phyloP scores from a whole-genome alignment of 192 early-diverging fungal species.

The Coemansia sp. region DNA sequence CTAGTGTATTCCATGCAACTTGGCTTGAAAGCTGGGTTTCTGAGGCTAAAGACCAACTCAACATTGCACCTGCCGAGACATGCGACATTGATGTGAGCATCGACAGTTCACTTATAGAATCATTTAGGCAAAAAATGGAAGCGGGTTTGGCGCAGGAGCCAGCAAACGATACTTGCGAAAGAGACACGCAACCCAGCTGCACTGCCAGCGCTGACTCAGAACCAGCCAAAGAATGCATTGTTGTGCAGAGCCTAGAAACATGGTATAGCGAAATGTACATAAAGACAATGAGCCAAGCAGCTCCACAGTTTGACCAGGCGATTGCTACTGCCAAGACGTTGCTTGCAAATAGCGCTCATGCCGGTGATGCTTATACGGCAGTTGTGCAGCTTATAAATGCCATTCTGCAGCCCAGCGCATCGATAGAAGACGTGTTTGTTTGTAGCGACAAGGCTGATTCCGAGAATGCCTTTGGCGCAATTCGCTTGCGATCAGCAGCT shows the following conservation, averaged over 20 bases:
- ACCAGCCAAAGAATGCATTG: no score
- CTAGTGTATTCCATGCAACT: conserved; percentile 7
- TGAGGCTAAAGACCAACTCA: conserved; percentile 3
- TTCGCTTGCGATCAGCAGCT: conserved; percentile 5
- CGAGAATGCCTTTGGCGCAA: not conserved
- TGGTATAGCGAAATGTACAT: conserved; percentile 39
- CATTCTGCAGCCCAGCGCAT: conserved; percentile 15
- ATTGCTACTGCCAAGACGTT: conserved; percentile 1
- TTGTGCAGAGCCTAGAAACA: conserved; percentile 10
- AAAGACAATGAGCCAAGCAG: conserved; percentile 3
- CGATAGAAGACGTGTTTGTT: conserved; percentile 30
- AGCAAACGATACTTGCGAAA: no score
- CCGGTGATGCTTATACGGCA: not conserved
- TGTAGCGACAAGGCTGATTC: not conserved
- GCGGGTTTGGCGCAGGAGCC: no score
- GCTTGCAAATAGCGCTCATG: not conserved
- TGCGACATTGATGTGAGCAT: conserved; percentile 24
- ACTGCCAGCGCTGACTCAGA: no score
- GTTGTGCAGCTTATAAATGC: not conserved
- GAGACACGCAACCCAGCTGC: no score
- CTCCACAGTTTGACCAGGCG: conserved; percentile 5
- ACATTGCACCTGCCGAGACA: conserved; percentile 4
- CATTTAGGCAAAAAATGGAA: not conserved
- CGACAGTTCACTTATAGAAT: conserved; percentile 12
- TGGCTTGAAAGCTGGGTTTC: conserved; percentile 42